Evolutionary conservation across 495 filamentous ascomycete species (phyloP).

Genomic region (Rostrohypoxylon terebratum): DNA sequence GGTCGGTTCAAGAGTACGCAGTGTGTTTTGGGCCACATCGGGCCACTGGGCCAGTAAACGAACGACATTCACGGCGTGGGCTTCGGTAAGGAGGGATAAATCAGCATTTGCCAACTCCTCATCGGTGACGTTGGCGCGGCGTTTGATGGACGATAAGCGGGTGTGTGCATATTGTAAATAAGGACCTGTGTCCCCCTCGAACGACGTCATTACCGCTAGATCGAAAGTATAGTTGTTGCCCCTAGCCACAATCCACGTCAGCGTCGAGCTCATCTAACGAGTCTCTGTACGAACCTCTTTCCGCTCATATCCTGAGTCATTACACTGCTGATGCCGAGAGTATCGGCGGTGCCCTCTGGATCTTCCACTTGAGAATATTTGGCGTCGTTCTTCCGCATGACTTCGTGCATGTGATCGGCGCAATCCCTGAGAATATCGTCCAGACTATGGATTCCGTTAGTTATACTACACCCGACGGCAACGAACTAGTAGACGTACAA

Average conservation of each 20-base stretch:
- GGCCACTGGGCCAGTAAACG: slow-evolving; percentile 73
- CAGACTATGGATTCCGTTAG: slow-evolving; percentile 60
- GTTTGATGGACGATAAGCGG: slow-evolving; percentile 71
- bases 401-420: slow-evolving; percentile 72
- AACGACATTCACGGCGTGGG: slow-evolving; percentile 70
- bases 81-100: slow-evolving; percentile 67
- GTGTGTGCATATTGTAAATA: slow-evolving; percentile 78
- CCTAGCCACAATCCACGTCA: slow-evolving; percentile 47
- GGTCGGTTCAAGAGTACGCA: slow-evolving; percentile 73
- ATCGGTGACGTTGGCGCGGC: slow-evolving; percentile 62
- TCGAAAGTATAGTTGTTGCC: slow-evolving; percentile 74
- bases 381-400: slow-evolving; percentile 70
- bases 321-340: slow-evolving; percentile 70
- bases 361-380: slow-evolving; percentile 71
- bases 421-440: slow-evolving; percentile 73
- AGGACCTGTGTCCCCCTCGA: slow-evolving; percentile 77
- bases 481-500: slow-evolving; percentile 39
- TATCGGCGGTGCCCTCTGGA: slow-evolving; percentile 66
- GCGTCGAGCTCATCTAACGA: neutral
- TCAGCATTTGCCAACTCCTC: slow-evolving; percentile 69
- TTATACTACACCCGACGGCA: slow-evolving; percentile 8
- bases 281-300: slow-evolving; percentile 61
- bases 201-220: slow-evolving; percentile 74
- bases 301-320: slow-evolving; percentile 76
- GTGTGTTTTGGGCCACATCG: slow-evolving; percentile 71